Percentiles rank a stretch among this genome's conserved stretches.
These are phyloP conservation scores for Aspergillaceae sp. DNA, from an alignment of 2,329 filamentous ascomycete genomes.

Conservation along the genomic window DNA sequence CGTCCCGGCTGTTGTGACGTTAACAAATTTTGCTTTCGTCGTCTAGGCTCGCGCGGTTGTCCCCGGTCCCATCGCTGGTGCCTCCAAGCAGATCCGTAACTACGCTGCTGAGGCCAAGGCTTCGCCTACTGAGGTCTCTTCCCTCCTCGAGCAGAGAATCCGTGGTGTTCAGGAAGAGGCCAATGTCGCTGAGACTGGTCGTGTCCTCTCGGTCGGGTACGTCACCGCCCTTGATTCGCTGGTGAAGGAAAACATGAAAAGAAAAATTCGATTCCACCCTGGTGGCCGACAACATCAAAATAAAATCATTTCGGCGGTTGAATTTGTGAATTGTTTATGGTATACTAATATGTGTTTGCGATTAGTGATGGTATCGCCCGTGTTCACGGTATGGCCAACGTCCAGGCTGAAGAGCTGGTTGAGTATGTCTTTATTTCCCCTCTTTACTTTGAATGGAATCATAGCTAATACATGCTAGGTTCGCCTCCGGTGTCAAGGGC, in stretches of 20 bases:
- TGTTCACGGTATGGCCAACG: conserved; percentile 99
- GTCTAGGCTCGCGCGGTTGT: conserved; percentile 73
- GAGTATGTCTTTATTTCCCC: conserved; percentile 60
- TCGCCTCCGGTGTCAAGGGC: conserved; percentile 98
- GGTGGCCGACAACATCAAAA: conserved; percentile 17
- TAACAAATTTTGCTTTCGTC: conserved; percentile 34
- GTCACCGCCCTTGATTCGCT: conserved; percentile 35
- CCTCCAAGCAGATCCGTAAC: conserved; percentile 65
- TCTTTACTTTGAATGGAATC: conserved; percentile 9
- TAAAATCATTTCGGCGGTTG: conserved; percentile 14
- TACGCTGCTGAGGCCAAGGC: conserved; percentile 94
- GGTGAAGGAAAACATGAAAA: background rate
- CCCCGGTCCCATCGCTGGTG: conserved; percentile 54
- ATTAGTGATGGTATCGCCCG: conserved; percentile 98
- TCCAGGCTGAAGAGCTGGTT: conserved; percentile 99
- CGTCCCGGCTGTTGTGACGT: conserved; percentile 40
- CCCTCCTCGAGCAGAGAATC: conserved; percentile 98
- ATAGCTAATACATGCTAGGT: conserved; percentile 50
- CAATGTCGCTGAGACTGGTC: conserved; percentile 93
- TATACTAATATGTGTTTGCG: conserved; percentile 11
- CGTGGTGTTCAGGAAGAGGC: conserved; percentile 97
- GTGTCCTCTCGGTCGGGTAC: conserved; percentile 98
- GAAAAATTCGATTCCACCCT: conserved; percentile 21
- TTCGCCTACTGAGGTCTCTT: conserved; percentile 94
- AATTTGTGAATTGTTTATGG: background rate